Conservation (phyloP, 1,284 basidiomycete genomes). For the Sporisorium graminicola region DNA sequence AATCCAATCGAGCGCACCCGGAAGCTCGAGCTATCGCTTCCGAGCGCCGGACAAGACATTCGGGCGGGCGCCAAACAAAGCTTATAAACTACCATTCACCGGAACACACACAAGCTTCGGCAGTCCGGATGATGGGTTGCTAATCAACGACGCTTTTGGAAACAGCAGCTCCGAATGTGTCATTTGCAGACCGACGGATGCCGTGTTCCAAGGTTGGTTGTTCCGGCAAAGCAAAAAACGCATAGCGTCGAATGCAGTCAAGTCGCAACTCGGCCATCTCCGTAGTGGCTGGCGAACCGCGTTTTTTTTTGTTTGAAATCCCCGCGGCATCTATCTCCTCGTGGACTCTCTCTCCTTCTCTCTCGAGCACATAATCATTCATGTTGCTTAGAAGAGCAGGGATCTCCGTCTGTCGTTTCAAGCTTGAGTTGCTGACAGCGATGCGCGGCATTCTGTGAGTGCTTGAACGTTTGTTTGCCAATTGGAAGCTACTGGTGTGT, state of each 20-base stretch:
- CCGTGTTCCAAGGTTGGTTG: conserved; percentile 2
- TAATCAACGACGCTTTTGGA: no score
- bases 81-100: conserved; percentile 5
- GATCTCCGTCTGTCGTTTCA: neutral
- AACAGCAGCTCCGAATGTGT: neutral
- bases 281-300: conserved; percentile 5
- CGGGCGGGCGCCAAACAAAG: neutral
- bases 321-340: neutral
- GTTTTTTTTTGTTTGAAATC: neutral
- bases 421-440: neutral
- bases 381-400: neutral
- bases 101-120: conserved; percentile 2
- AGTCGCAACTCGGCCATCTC: conserved; percentile 41
- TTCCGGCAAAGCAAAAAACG: neutral
- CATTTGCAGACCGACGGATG: neutral
- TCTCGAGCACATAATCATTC: neutral
- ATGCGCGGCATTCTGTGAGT: neutral
- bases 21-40: conserved; percentile 12
- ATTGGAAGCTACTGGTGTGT: no score
- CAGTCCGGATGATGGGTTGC: neutral
- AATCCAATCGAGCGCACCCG: neutral
- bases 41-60: neutral
- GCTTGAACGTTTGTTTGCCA: no score
- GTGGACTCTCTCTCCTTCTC: neutral
- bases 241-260: conserved; percentile 1